Percentiles rank a stretch among this genome's conserved stretches.
These are phyloP conservation scores for Letharia lupina DNA, from an alignment of 495 filamentous ascomycete species.

Conservation along the genomic window DNA sequence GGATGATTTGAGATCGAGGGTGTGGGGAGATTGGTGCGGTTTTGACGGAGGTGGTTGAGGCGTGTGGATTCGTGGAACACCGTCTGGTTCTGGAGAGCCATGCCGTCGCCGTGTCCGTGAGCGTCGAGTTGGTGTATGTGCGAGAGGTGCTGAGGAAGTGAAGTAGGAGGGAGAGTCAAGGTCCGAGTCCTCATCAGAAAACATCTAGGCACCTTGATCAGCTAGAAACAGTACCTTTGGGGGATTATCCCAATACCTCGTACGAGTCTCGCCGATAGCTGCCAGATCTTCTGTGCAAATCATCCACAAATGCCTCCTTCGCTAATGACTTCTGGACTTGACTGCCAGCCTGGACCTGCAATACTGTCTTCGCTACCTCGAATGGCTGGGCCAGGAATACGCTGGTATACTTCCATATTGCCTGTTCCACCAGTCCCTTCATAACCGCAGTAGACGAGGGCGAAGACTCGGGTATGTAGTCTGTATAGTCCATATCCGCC, in stretches of 20 bases:
- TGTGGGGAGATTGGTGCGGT: constrained; percentile 42
- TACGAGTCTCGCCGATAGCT: constrained; percentile 38
- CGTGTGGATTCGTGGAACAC: constrained; percentile 16
- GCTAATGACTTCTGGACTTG: constrained; percentile 19
- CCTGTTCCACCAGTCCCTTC: constrained; percentile 65
- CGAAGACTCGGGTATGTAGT: constrained; percentile 70
- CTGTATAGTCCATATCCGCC: constrained; percentile 78
- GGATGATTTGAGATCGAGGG: constrained; percentile 57
- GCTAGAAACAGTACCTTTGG: background rate
- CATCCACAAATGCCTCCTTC: constrained; percentile 20
- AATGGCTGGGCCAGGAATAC: constrained; percentile 88
- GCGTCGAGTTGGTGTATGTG: constrained; percentile 43
- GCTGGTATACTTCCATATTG: constrained; percentile 76
- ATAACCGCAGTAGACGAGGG: constrained; percentile 64
- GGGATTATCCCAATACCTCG: constrained; percentile 19
- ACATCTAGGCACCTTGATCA: constrained; percentile 26
- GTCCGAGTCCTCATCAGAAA: constrained; percentile 57
- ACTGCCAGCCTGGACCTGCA: constrained; percentile 60
- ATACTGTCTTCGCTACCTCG: constrained; percentile 86
- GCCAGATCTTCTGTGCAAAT: constrained; percentile 27
- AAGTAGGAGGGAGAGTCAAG: constrained; percentile 79
- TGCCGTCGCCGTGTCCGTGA: constrained; percentile 30
- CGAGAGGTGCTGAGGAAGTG: constrained; percentile 57
- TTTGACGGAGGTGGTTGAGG: constrained; percentile 31
- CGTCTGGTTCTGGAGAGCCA: constrained; percentile 36